Base-by-base conservation (phyloP, 371 early-diverging fungal genomes). In the Lichtheimia corymbifera region DNA sequence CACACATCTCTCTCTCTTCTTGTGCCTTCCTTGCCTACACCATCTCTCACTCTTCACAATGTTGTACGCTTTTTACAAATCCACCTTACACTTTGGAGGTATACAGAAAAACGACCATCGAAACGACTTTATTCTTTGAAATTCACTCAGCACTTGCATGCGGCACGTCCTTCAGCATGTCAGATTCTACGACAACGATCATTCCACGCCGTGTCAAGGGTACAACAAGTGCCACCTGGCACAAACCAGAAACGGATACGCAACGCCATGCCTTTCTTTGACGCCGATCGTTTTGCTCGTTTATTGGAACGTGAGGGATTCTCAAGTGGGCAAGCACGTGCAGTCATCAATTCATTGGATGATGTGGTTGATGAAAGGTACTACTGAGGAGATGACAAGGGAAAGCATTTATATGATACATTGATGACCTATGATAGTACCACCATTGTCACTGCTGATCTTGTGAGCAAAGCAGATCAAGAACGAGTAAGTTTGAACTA, bases 351-450 rank as follows among this genome's bases (percentile, higher is more conserved):
- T 45, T 85, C 91, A 0, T 68, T 94, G 11, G 73, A 85, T 18
- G 88, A 93, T 59, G 93, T 93, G 0, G 84, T 95, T 0, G 71
- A 82, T 15, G 93, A 94, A 62, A 92, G 91, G 93, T 90, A 47
- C 22, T 47, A 27, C n/a, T 28, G 35, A n/a, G 35, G 35, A 44
- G 14, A 7, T n/a, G 44, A 11, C 42, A 30, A 47, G n/a, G n/a
- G 6, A 17, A 12, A 53, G 4, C 45, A 28, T 17, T 52, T 50
- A 27, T n/a, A 27, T 9, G n/a, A 42, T 45, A 11, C 4, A 13
- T 47, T 47, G 2, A 47, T 47, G 12, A 12, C 17, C 45, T 27
- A 3, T 0, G 17, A 12, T 59, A 85, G 85, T 52, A 78, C 87
- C 53, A 63, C 67, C 42, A 88, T 86, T 67, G 72, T 90, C 53